Percentiles rank a stretch among this genome's conserved stretches.
phyloP scores from a whole-genome alignment of 768 basidiomycete species.

The Lentinus brumalis region DNA sequence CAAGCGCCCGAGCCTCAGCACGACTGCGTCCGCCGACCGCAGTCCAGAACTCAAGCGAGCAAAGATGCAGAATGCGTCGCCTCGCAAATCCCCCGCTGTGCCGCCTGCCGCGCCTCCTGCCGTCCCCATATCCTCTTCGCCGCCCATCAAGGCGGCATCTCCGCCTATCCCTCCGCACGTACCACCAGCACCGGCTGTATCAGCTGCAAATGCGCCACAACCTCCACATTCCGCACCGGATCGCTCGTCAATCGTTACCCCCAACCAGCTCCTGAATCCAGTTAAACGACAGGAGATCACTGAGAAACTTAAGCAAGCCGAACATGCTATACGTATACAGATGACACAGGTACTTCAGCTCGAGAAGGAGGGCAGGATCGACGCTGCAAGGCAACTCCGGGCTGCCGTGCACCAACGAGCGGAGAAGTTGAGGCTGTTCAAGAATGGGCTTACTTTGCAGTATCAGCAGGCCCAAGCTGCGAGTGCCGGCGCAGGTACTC shows the following conservation, averaged over 20 bases:
- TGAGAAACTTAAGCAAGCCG: background rate
- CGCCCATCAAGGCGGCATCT: background rate
- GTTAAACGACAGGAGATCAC: background rate
- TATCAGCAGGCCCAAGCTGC: background rate
- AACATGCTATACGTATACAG: background rate
- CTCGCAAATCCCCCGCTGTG: conserved; percentile 10
- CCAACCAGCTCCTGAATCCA: background rate
- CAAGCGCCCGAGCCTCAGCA: conserved; percentile 16
- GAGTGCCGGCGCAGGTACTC: background rate
- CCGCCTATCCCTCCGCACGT: conserved; percentile 12
- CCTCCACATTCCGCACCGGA: background rate
- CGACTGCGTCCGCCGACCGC: background rate
- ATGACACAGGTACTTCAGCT: background rate
- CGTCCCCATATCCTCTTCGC: background rate
- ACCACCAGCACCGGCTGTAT: conserved; percentile 21
- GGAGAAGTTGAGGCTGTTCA: conserved; percentile 5
- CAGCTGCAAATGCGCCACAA: conserved; percentile 22
- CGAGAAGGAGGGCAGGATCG: background rate
- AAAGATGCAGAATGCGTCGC: conserved; percentile 7
- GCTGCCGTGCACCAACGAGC: background rate
- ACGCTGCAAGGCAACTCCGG: background rate
- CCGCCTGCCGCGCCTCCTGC: background rate
- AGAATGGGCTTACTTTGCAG: background rate
- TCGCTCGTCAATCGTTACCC: background rate
- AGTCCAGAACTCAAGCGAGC: conserved; percentile 21